Base-by-base conservation (phyloP, 176 grass and related monocot genomes). In the Oryza meyeriana region DNA sequence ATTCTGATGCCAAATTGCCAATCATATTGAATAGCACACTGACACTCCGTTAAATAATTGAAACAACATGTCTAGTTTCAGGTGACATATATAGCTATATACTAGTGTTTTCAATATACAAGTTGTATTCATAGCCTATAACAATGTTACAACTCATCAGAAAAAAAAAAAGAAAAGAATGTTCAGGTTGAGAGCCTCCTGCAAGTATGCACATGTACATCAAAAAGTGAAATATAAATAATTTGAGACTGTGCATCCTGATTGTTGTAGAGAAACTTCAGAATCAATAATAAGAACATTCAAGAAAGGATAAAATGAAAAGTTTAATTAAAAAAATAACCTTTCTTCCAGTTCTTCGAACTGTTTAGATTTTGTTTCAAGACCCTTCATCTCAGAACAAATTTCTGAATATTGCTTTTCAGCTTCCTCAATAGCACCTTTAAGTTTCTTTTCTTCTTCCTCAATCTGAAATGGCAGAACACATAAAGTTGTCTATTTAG, bases 341-440 rank as follows among this genome's bases (percentile, higher is more conserved):
- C 89, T 55, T 71, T 99, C 97, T 89, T 99, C 91, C 52, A 92
- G 85, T 78, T 96, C 93, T 79, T 96, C 87, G 83, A 99, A 96
- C 39, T 85, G 80, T 82, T 94, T 96, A 58, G 97, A 96, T 84
- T 96, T 99, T 85, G 28, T 83, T 80, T 99, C 91, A 72, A 99
- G 80, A 66, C 85, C 83, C 78, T 96, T 94, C 91, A 88, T 87
- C 81, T 96, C 93, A 13, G 83, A 79, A 80, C 66, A 85, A 70
- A 96, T 91, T 79, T 92, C 87, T 26, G 85, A 90, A 84, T 84
- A 93, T 74, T 90, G 89, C 48, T 94, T 99, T 85, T 99, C 97
- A 89, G 89, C 83, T 96, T 95, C 87, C 88, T 92, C 87, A 73
- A 97, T 94, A 66, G 85, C 91, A 86, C 85, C 58, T 80, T 87